Evolutionary conservation across 116 monocot genomes (phyloP).

Genomic region (Posidonia oceanica): DNA sequence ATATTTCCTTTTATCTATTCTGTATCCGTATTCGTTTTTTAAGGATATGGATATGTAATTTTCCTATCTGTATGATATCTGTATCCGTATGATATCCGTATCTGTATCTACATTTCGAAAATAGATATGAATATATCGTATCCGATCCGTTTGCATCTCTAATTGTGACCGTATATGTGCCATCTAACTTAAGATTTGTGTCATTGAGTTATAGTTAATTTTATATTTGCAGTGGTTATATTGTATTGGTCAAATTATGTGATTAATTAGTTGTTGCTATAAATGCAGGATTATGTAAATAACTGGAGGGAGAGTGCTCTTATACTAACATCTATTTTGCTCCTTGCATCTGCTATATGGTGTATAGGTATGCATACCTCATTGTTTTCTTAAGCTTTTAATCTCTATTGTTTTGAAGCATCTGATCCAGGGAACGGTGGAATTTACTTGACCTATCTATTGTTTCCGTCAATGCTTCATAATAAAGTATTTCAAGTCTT

Average conservation of each 20-base stretch:
- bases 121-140: no score
- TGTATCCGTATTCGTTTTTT: no score
- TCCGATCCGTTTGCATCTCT: no score
- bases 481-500: background rate
- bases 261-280: background rate
- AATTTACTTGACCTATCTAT: background rate
- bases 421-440: background rate
- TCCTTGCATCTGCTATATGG: conserved; percentile 80
- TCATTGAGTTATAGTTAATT: no score
- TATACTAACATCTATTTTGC: conserved; percentile 76
- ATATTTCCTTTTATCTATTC: no score
- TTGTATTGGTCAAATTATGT: background rate
- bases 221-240: background rate
- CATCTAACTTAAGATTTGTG: no score
- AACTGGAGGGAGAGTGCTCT: conserved; percentile 78
- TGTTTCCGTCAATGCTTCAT: background rate
- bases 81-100: no score
- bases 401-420: background rate
- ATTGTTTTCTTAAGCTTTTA: background rate
- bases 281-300: conserved; percentile 60
- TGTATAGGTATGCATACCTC: conserved; percentile 43
- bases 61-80: no score
- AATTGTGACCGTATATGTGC: no score
- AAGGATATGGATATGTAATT: no score
- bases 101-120: no score